phyloP scores from a whole-genome alignment of 1,284 basidiomycete genomes.

The Volvariella volvacea region DNA sequence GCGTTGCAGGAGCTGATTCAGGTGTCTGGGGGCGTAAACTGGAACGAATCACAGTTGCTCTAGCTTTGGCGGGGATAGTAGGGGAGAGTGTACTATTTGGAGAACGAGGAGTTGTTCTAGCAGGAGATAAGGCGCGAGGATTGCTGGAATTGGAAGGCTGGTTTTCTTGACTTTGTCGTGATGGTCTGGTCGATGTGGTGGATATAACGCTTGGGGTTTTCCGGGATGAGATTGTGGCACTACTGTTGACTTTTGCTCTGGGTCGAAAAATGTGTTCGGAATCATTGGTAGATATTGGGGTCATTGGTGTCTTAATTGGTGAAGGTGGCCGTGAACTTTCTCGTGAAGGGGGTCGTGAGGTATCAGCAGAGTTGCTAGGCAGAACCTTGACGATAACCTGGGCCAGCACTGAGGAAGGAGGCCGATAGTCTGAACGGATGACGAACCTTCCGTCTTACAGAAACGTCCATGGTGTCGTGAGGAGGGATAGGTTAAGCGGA shows the following conservation, averaged over 20 bases:
- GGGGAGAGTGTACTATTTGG: constrained; percentile 22
- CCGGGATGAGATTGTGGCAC: constrained; percentile 31
- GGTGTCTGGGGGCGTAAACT: constrained; percentile 17
- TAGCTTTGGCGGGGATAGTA: constrained; percentile 14
- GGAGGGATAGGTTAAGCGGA: constrained; percentile 7
- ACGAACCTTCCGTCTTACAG: constrained; percentile 36
- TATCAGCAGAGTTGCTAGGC: constrained; percentile 7
- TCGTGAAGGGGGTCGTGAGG: constrained; percentile 23
- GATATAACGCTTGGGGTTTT: constrained; percentile 28
- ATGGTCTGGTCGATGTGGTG: background rate
- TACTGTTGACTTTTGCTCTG: constrained; percentile 56
- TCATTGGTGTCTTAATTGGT: constrained; percentile 37
- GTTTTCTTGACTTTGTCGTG: background rate
- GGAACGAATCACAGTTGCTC: constrained; percentile 6
- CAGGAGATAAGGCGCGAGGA: constrained; percentile 26
- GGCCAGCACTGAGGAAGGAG: constrained; percentile 6
- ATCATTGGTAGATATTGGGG: constrained; percentile 19
- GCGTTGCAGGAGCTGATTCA: constrained; percentile 20
- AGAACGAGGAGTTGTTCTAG: constrained; percentile 18
- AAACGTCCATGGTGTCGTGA: constrained; percentile 24
- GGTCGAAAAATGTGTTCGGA: constrained; percentile 34
- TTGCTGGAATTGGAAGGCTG: constrained; percentile 8
- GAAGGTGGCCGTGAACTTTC: constrained; percentile 21
- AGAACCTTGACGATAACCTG: constrained; percentile 35
- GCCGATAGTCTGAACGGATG: constrained; percentile 1